Percentiles rank a stretch among this genome's conserved stretches.
Evolutionary conservation across 768 basidiomycete genomes (phyloP).

Genomic region (Lentinula raphanica): DNA sequence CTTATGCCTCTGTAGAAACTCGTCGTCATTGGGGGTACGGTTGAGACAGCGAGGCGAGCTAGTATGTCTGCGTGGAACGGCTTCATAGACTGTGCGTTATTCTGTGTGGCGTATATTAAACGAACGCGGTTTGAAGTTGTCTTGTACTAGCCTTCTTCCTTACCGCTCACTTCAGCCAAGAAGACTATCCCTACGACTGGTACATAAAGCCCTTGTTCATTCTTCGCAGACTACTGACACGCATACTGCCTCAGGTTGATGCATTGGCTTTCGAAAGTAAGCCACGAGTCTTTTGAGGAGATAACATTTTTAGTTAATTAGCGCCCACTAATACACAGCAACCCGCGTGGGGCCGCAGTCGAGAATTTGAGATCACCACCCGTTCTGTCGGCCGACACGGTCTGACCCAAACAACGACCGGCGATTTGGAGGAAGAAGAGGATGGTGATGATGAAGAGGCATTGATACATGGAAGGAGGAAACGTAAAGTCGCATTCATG

Average conservation of each 20-base stretch:
- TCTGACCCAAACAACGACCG: conserved; percentile 61
- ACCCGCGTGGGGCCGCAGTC: conserved; percentile 85
- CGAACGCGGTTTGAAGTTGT: neutral
- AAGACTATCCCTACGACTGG: conserved; percentile 87
- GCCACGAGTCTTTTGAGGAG: conserved; percentile 11
- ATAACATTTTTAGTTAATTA: conserved; percentile 13
- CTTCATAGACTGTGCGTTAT: conserved; percentile 72
- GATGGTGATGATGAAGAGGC: conserved; percentile 52
- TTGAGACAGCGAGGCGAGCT: conserved; percentile 77
- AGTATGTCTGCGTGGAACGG: conserved; percentile 87
- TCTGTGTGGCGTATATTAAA: neutral
- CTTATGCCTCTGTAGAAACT: conserved; percentile 54
- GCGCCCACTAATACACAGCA: conserved; percentile 47
- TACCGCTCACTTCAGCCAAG: conserved; percentile 83
- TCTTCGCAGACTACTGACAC: conserved; percentile 10
- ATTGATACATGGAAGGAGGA: conserved; percentile 63
- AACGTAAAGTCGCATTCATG: conserved; percentile 79
- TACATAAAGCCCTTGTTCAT: conserved; percentile 22
- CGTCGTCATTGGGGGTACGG: conserved; percentile 85
- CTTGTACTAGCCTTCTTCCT: conserved; percentile 72
- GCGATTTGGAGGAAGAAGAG: conserved; percentile 78
- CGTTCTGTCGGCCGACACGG: conserved; percentile 62
- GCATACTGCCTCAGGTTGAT: conserved; percentile 54
- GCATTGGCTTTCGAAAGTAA: conserved; percentile 84
- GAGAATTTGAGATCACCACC: conserved; percentile 88